Percentiles rank a stretch among this genome's conserved stretches.
Conservation (phyloP, 345 rosid genomes). For the Eucalyptus viminalis region DNA sequence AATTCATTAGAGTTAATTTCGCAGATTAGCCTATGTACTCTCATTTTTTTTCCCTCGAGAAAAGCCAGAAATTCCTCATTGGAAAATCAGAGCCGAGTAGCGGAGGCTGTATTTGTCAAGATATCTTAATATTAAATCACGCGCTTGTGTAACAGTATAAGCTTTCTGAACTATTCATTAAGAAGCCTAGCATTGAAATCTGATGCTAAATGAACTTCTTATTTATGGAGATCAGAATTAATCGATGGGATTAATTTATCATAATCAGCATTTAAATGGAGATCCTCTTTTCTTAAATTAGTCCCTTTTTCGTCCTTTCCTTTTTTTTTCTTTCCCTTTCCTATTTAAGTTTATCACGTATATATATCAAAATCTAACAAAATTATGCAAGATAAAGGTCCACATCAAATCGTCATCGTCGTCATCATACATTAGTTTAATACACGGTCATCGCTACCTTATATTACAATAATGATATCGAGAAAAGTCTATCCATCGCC, state of each 20-base stretch:
- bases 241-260: too few relatives aligned
- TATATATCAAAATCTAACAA: neutral
- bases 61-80: neutral
- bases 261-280: neutral
- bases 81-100: neutral
- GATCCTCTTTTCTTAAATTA: neutral
- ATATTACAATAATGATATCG: neutral
- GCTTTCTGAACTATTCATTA: too few relatives aligned
- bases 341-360: neutral
- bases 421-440: neutral
- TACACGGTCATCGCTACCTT: neutral
- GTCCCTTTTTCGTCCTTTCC: fast-evolving
- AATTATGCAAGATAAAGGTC: neutral
- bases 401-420: neutral
- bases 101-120: fast-evolving
- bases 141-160: fast-evolving
- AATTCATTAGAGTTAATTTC: neutral
- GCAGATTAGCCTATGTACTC: neutral
- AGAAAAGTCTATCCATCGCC: neutral
- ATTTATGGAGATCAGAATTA: too few relatives aligned
- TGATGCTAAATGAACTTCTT: neutral
- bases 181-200: too few relatives aligned
- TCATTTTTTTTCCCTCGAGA: neutral
- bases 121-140: neutral
- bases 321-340: neutral